These are phyloP conservation scores for Begonia peltatifolia DNA, from an alignment of 306 rosid genomes.

Conservation along the genomic window DNA sequence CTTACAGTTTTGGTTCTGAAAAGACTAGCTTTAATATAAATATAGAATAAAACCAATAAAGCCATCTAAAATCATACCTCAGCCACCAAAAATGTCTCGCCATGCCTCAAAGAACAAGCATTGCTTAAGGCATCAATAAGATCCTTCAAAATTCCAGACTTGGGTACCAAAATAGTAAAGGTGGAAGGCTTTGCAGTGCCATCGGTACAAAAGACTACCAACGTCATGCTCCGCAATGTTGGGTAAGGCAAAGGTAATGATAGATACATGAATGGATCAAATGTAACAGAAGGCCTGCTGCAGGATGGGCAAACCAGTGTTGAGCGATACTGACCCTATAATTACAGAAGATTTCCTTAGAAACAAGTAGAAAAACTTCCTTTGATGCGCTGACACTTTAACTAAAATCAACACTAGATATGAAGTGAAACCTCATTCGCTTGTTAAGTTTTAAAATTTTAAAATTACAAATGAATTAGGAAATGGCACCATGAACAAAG, in stretches of 20 bases:
- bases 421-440: no score
- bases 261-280: slow-evolving; percentile 89
- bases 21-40: no score
- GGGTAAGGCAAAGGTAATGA: slow-evolving; percentile 79
- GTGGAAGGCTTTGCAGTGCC: slow-evolving; percentile 40
- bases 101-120: slow-evolving; percentile 49
- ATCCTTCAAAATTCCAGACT: slow-evolving; percentile 40
- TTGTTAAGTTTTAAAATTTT: no score
- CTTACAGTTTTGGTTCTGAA: no score
- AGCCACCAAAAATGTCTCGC: slow-evolving; percentile 60
- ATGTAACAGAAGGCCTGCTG: slow-evolving; percentile 58
- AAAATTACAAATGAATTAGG: no score
- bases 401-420: no score
- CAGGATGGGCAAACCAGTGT: slow-evolving; percentile 69
- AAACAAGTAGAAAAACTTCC: no score
- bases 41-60: no score
- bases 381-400: no score
- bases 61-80: slow-evolving; percentile 38
- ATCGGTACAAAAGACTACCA: slow-evolving; percentile 49
- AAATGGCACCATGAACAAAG: no score
- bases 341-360: slow-evolving; percentile 1
- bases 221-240: slow-evolving; percentile 46
- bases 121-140: slow-evolving; percentile 42
- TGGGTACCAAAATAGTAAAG: slow-evolving; percentile 39
- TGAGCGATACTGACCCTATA: slow-evolving; percentile 80